Percentiles rank a stretch among this genome's conserved stretches.
These are phyloP conservation scores for Pseudotsuga menziesii DNA, from an alignment of 75 land plant genomes.

Conservation along the genomic window DNA sequence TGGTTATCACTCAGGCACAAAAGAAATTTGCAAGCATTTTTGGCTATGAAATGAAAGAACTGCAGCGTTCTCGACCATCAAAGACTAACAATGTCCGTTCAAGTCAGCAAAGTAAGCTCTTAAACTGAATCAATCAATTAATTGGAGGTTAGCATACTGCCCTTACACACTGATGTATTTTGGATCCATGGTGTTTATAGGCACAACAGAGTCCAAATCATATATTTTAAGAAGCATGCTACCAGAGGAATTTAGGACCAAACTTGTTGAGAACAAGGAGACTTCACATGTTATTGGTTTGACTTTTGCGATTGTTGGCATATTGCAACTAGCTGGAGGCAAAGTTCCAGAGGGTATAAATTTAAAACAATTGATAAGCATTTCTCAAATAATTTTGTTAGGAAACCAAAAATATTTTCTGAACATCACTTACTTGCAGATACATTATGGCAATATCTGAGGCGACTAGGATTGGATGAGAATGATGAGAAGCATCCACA, in stretches of 20 bases:
- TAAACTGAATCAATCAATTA: background rate
- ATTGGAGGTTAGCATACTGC: background rate
- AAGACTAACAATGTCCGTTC: constrained; percentile 20
- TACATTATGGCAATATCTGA: constrained; percentile 73
- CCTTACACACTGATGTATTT: background rate
- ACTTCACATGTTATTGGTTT: constrained; percentile 61
- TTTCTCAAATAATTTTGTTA: background rate
- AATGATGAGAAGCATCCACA: constrained; percentile 61
- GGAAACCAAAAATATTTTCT: background rate
- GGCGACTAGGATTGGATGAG: constrained; percentile 62
- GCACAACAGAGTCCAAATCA: constrained; percentile 51
- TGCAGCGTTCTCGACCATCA: constrained; percentile 57
- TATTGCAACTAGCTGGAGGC: constrained; percentile 77
- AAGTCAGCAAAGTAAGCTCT: constrained; percentile 48
- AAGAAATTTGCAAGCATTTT: constrained; percentile 58
- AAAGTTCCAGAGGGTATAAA: constrained; percentile 72
- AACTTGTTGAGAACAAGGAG: constrained; percentile 56
- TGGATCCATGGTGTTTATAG: constrained; percentile 25
- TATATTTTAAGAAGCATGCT: constrained; percentile 69
- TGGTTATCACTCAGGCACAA: constrained; percentile 65
- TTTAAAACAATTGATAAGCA: background rate
- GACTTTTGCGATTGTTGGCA: constrained; percentile 62
- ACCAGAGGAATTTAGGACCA: constrained; percentile 52
- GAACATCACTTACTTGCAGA: constrained; percentile 31
- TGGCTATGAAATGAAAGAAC: constrained; percentile 85